These are phyloP conservation scores for Russula sp. DNA, from an alignment of 768 basidiomycete species.

Conservation along the genomic window DNA sequence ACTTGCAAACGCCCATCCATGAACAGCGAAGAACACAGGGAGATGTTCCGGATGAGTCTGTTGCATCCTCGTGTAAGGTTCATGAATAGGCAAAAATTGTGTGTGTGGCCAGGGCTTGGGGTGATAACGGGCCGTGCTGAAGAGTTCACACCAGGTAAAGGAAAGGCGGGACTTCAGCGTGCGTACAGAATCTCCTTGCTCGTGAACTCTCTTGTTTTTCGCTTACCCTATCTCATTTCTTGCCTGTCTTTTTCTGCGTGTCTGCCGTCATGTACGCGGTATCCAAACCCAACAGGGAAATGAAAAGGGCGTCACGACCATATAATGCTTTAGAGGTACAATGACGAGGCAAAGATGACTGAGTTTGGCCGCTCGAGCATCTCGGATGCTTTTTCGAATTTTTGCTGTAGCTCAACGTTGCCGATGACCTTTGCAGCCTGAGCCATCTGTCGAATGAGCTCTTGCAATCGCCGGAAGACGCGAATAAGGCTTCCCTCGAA, in stretches of 20 bases:
- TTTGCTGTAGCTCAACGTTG: constrained; percentile 86
- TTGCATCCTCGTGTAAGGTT: constrained; percentile 27
- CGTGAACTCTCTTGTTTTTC: neutral
- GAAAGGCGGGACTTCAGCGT: neutral
- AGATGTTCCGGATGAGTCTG: constrained; percentile 46
- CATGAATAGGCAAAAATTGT: neutral
- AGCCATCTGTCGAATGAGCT: constrained; percentile 93
- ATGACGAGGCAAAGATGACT: constrained; percentile 83
- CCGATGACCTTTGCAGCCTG: constrained; percentile 95
- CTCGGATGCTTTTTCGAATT: constrained; percentile 86
- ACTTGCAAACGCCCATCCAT: constrained; percentile 40
- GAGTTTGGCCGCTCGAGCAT: constrained; percentile 93
- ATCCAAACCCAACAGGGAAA: neutral
- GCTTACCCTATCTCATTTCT: neutral
- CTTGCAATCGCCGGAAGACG: constrained; percentile 89
- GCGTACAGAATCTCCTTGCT: neutral
- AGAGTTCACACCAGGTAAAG: neutral
- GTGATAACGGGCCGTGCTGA: constrained; percentile 40
- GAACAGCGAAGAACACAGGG: constrained; percentile 52
- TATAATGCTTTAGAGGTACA: constrained; percentile 51
- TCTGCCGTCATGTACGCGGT: neutral
- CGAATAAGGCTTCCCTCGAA: constrained; percentile 97
- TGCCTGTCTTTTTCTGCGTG: neutral
- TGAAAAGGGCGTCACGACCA: neutral
- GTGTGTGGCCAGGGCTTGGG: constrained; percentile 47